These are phyloP conservation scores for Tulasnella sp. DNA, from an alignment of 768 basidiomycete species.

Conservation along the genomic window DNA sequence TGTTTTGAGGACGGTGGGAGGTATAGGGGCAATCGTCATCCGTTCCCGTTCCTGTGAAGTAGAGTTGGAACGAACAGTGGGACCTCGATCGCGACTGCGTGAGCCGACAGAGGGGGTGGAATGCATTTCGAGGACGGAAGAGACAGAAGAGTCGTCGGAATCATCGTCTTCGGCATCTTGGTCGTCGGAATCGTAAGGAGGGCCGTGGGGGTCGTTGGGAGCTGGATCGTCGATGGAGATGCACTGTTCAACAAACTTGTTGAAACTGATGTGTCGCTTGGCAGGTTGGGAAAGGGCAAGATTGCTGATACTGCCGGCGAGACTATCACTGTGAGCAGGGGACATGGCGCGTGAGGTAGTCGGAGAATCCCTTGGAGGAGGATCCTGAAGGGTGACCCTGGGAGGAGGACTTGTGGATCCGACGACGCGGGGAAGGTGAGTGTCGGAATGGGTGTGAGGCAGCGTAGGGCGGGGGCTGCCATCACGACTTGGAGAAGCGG, in stretches of 20 bases:
- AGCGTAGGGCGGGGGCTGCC: constrained; percentile 41
- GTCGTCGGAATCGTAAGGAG: constrained; percentile 11
- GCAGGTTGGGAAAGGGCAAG: background rate
- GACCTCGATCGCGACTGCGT: constrained; percentile 1
- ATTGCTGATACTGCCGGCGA: constrained; percentile 4
- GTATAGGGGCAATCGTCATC: constrained; percentile 59
- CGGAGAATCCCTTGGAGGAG: constrained; percentile 21
- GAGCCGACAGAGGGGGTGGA: constrained; percentile 20
- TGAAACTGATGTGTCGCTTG: constrained; percentile 92
- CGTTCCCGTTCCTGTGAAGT: constrained; percentile 32
- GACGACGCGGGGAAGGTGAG: constrained; percentile 47
- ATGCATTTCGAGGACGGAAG: constrained; percentile 45
- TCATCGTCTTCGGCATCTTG: constrained; percentile 22
- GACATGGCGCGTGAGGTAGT: constrained; percentile 5
- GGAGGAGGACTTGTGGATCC: constrained; percentile 30
- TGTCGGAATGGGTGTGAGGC: constrained; percentile 78
- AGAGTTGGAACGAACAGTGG: background rate
- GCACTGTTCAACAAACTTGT: constrained; percentile 94
- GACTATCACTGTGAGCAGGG: constrained; percentile 6
- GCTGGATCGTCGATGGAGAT: constrained; percentile 52
- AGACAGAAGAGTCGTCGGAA: constrained; percentile 31
- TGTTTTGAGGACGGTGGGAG: constrained; percentile 80
- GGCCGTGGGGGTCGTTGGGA: constrained; percentile 15
- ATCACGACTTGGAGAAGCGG: background rate
- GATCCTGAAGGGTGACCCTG: constrained; percentile 20